Evolutionary conservation across 140 eudicot species (phyloP).

Genomic region (Anethum foeniculum): DNA sequence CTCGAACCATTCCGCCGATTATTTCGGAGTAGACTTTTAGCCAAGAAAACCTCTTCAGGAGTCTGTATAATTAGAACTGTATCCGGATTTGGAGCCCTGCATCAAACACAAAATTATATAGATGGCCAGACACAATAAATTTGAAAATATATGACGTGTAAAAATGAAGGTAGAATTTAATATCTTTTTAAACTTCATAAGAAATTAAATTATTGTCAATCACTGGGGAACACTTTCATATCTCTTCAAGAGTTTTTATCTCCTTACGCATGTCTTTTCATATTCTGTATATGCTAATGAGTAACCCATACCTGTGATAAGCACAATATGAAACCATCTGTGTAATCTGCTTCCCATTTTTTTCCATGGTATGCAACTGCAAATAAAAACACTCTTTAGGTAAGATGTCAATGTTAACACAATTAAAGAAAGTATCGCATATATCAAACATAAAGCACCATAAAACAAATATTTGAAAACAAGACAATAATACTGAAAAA

Average conservation of each 20-base stretch:
- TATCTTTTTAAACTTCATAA: neutral
- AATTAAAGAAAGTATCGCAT: neutral
- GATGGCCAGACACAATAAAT: neutral
- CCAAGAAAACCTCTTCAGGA: constrained; percentile 68
- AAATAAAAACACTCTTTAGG: constrained; percentile 5
- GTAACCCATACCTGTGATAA: constrained; percentile 65
- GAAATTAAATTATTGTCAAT: neutral
- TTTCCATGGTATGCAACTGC: constrained; percentile 82
- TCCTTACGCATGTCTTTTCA: neutral
- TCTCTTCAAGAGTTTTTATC: neutral
- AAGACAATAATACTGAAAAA: neutral
- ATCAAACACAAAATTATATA: constrained; percentile 9
- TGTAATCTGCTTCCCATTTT: constrained; percentile 82
- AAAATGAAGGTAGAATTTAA: neutral
- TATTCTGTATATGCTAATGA: neutral
- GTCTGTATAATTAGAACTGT: constrained; percentile 80
- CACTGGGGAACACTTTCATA: neutral
- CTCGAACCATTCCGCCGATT: constrained; percentile 62
- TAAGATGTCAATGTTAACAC: neutral
- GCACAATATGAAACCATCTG: constrained; percentile 94
- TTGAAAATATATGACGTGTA: neutral
- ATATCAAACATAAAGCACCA: neutral
- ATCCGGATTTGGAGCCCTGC: constrained; percentile 97
- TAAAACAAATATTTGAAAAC: neutral
- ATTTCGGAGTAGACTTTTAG: constrained; percentile 50